These are phyloP conservation scores for Dalbergia cochinchinensis DNA, from an alignment of 306 rosid species.

Conservation along the genomic window DNA sequence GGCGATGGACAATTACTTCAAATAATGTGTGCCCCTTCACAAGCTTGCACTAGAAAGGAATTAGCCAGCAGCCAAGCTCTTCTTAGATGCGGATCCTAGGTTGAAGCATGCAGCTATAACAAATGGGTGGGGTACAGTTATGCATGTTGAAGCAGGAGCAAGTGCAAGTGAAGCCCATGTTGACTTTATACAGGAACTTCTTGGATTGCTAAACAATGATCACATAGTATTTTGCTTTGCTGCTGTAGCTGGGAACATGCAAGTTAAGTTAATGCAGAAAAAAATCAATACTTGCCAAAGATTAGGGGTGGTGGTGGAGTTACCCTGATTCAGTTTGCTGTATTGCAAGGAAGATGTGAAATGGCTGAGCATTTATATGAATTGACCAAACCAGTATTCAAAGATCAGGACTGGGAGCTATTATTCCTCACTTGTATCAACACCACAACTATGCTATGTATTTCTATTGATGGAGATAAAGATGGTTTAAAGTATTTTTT, in stretches of 20 bases:
- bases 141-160: constrained; percentile 50
- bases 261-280: background rate
- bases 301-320: constrained; percentile 23
- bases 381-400: background rate
- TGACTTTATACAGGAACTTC: constrained; percentile 27
- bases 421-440: constrained; percentile 50
- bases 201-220: background rate
- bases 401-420: background rate
- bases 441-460: constrained; percentile 32
- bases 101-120: constrained; percentile 39
- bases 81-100: background rate
- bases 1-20: background rate
- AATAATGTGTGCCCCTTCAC: constrained; percentile 50
- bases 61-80: constrained; percentile 25
- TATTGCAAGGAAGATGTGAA: constrained; percentile 46
- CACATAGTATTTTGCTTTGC: constrained; percentile 36
- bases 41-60: constrained; percentile 39
- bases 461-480: no score
- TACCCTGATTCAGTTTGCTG: constrained; percentile 47
- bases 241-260: constrained; percentile 34
- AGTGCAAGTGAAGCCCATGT: constrained; percentile 14
- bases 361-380: constrained; percentile 35
- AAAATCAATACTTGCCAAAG: background rate
- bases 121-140: constrained; percentile 16
- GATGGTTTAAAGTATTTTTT: no score